Conservation (phyloP, 1,284 basidiomycete species). For the Termitomyces sp. region DNA sequence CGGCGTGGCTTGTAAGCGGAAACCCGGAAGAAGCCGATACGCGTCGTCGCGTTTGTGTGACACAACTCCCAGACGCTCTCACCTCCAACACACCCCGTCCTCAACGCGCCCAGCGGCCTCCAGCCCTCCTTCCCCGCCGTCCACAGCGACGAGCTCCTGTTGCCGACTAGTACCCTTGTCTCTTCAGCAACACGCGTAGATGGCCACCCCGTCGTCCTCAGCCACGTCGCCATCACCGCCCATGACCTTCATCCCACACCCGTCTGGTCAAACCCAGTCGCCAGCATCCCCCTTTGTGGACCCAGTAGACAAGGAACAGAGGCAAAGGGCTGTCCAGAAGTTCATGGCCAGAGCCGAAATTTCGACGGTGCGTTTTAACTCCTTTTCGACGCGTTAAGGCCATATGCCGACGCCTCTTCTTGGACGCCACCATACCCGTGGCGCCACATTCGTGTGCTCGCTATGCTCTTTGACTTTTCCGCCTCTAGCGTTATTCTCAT, state of each 20-base stretch:
- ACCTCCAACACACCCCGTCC: constrained; percentile 23
- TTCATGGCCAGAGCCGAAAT: constrained; percentile 71
- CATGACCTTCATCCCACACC: constrained; percentile 47
- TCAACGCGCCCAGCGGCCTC: constrained; percentile 34
- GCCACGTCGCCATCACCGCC: constrained; percentile 74
- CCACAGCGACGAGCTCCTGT: constrained; percentile 30
- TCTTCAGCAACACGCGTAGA: constrained; percentile 37
- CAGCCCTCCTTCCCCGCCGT: constrained; percentile 30
- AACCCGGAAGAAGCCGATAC: constrained; percentile 42
- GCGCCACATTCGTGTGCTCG: background rate
- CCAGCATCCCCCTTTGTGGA: constrained; percentile 32
- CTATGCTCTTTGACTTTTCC: background rate
- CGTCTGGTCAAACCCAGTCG: constrained; percentile 33
- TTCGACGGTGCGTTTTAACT: constrained; percentile 57
- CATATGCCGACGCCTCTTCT: constrained; percentile 5
- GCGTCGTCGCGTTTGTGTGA: constrained; percentile 47
- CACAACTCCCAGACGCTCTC: constrained; percentile 31
- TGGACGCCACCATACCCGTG: background rate
- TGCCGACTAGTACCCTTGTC: constrained; percentile 14
- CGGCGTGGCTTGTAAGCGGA: constrained; percentile 25
- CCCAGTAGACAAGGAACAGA: constrained; percentile 46
- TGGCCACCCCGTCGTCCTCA: constrained; percentile 74
- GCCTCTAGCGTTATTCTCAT: constrained; percentile 1
- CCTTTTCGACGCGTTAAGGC: constrained; percentile 41
- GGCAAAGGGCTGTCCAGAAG: constrained; percentile 62